A percentile compares a stretch with the other conserved stretches of the same genome.
These are phyloP conservation scores for Plasmopara muralis DNA, from an alignment of 352 stramenopile species.

Conservation along the genomic window DNA sequence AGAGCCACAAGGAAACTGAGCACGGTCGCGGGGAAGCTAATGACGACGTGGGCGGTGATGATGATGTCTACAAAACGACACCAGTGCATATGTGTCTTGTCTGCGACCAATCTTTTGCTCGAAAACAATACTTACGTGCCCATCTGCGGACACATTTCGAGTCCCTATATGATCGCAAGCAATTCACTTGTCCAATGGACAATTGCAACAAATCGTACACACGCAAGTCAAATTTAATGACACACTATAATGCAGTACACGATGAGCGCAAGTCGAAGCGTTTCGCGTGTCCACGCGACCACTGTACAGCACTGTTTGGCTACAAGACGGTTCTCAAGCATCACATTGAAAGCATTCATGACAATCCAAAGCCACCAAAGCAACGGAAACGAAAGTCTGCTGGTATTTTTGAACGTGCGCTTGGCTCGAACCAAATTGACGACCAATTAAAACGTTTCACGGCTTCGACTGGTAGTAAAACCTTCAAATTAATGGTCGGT, in stretches of 20 bases:
- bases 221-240: constrained; percentile 63
- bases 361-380: constrained; percentile 27
- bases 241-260: constrained; percentile 67
- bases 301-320: constrained; percentile 54
- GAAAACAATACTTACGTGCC: constrained; percentile 47
- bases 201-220: constrained; percentile 63
- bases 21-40: constrained; percentile 15
- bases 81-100: constrained; percentile 37
- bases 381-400: constrained; percentile 24
- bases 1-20: constrained; percentile 29
- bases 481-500: background rate
- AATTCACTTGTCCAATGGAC: constrained; percentile 48
- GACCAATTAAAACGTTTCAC: constrained; percentile 5
- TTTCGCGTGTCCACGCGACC: constrained; percentile 55
- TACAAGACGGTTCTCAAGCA: constrained; percentile 68
- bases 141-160: constrained; percentile 63
- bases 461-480: background rate
- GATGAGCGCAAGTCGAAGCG: constrained; percentile 48
- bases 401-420: constrained; percentile 24
- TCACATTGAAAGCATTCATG: constrained; percentile 62
- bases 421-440: constrained; percentile 29
- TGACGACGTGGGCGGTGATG: background rate
- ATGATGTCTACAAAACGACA: constrained; percentile 1
- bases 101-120: constrained; percentile 42
- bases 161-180: constrained; percentile 53